Base-by-base conservation (phyloP, 2,329 filamentous ascomycete species). In the Calonectria pseudoturangicola region DNA sequence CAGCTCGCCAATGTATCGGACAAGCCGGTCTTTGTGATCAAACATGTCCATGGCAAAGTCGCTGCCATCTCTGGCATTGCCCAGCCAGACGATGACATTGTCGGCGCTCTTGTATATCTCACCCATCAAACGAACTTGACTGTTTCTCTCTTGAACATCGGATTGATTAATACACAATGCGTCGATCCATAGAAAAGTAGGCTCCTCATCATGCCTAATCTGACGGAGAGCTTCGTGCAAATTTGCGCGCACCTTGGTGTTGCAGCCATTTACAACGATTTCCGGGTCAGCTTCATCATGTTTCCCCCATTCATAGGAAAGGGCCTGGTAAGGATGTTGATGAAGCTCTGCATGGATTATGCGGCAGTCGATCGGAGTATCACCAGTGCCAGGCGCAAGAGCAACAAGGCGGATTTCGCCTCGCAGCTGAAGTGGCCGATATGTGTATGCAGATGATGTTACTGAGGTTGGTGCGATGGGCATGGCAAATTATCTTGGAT, bases 21-120 rank as follows among this genome's bases (percentile, higher is more conserved):
- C 28, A 18, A 56, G 15, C 10, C 33, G 10, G 2, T 30, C 27
- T 0, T 56, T 30, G 28, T 36, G 50, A n/a, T 58, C 30, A 58
- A 58, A 39, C 10, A 39, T 10, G 12, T 58, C 51, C 30, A 58
- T 58, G 30, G 30, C 51, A 39, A 39, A 39, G 51, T 58, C 51
- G n/a, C 30, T 56, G 28, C 18, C 18, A n/a, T 36, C 51, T 33
- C 6, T 36, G 18, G 28, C 51, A 3, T 21, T 9, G 13, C 51
- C 51, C 30, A 56, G 30, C 51, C 51, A 56, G 18, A 56, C 30
- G 7, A 56, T 56, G 3, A 56, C 51, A 4, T 36, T 56, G 6
- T 21, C 9, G 30, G 51, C 51, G 18, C 7, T 5, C 4, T 36
- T 21, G 30, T 56, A 56, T 36, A 56, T 56, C 18, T 56, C 7